Conservation (phyloP, 192 early-diverging fungal genomes). For the Ambispora gerdemannii region DNA sequence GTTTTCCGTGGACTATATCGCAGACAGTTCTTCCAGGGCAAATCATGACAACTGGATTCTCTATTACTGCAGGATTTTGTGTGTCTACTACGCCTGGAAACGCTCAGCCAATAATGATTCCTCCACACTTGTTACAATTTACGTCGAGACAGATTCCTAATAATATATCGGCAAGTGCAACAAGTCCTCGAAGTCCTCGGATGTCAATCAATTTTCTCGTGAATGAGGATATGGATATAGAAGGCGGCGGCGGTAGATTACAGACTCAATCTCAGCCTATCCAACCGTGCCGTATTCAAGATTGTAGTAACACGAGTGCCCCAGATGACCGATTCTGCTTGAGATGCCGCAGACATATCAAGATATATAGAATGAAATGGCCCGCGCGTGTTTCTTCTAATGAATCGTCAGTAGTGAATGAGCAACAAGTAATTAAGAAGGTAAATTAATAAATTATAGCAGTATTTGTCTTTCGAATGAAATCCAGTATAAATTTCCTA, state of each 20-base stretch:
- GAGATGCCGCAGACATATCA: neutral
- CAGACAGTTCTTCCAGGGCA: neutral
- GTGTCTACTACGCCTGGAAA: neutral
- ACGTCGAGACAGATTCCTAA: neutral
- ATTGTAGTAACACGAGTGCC: neutral
- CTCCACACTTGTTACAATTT: neutral
- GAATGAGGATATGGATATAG: neutral
- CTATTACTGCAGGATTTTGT: neutral
- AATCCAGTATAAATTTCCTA: too few relatives aligned
- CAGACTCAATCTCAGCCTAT: neutral
- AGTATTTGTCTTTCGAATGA: too few relatives aligned
- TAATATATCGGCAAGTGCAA: too few relatives aligned
- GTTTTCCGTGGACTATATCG: neutral
- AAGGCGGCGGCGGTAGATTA: neutral
- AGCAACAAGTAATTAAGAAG: neutral
- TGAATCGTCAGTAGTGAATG: neutral
- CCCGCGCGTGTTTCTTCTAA: neutral
- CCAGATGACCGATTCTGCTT: neutral
- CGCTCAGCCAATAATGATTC: neutral
- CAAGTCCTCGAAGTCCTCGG: neutral
- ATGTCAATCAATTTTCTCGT: neutral
- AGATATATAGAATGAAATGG: neutral
- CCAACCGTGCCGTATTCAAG: neutral
- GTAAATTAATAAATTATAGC: neutral
- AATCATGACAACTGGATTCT: neutral